phyloP scores from a whole-genome alignment of 202 grass and related monocot species.

The Cymbopogon flexuosus region DNA sequence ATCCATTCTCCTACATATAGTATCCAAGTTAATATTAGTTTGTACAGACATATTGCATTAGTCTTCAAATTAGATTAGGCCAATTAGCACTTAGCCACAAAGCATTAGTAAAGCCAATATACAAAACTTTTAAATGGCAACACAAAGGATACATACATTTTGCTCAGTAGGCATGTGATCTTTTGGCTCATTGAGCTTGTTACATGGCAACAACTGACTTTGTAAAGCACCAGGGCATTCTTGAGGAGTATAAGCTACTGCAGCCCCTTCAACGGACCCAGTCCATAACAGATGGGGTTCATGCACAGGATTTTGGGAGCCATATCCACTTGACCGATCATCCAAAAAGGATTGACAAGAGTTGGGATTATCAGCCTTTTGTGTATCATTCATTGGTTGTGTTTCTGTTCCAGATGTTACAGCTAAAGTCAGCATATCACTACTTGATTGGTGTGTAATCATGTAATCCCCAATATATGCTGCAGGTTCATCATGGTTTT shows the following conservation, averaged over 20 bases:
- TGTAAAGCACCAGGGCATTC: constrained; percentile 37
- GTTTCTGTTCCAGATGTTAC: constrained; percentile 39
- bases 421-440: constrained; percentile 54
- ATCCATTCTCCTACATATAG: background rate
- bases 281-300: constrained; percentile 40
- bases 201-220: constrained; percentile 29
- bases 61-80: background rate
- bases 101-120: background rate
- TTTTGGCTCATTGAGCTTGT: constrained; percentile 30
- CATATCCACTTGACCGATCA: constrained; percentile 19
- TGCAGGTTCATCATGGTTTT: constrained; percentile 39
- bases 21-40: background rate
- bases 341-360: constrained; percentile 32
- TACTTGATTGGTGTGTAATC: constrained; percentile 42
- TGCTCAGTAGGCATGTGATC: constrained; percentile 38
- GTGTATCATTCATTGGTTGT: constrained; percentile 25
- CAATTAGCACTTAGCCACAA: constrained; percentile 6
- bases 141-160: constrained; percentile 44
- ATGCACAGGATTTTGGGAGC: constrained; percentile 27
- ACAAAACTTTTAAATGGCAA: background rate
- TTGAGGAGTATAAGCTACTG: constrained; percentile 44
- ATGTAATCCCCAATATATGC: constrained; percentile 56
- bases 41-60: background rate
- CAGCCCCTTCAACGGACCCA: constrained; percentile 35
- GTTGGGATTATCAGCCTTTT: constrained; percentile 19